A percentile compares a stretch with the other conserved stretches of the same genome.
Conservation (phyloP, 2,329 filamentous ascomycete genomes). For the Clarireedia hainanense region DNA sequence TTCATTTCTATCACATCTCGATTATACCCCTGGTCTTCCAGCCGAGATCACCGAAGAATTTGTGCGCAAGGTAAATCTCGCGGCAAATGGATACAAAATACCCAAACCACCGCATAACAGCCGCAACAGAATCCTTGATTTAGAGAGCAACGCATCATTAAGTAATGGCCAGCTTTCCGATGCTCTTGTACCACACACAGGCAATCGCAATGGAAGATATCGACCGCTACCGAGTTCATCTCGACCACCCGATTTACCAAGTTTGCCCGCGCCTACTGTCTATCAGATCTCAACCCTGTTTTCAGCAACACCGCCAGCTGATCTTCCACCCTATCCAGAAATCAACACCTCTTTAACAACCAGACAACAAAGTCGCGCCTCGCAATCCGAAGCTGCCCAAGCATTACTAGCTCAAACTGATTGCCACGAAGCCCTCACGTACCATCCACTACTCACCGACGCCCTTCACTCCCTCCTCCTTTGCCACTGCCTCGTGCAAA, state of each 20-base stretch:
- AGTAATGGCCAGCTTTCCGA: conserved; percentile 30
- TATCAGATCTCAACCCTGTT: conserved; percentile 61
- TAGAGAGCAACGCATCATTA: conserved; percentile 27
- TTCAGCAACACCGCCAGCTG: conserved; percentile 54
- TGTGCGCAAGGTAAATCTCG: conserved; percentile 48
- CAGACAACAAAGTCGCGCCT: conserved; percentile 26
- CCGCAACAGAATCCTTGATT: conserved; percentile 18
- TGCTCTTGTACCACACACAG: conserved; percentile 37
- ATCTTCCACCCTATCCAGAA: conserved; percentile 60
- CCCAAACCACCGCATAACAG: conserved; percentile 24
- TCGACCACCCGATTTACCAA: conserved; percentile 31
- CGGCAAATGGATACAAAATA: conserved; percentile 40
- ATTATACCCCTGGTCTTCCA: conserved; percentile 58
- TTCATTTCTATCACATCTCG: conserved; percentile 63
- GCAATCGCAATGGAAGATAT: conserved; percentile 25
- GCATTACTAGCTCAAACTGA: conserved; percentile 34
- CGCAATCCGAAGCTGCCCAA: conserved; percentile 26
- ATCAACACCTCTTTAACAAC: conserved; percentile 29
- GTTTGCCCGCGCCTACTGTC: conserved; percentile 39
- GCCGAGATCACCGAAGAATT: conserved; percentile 37
- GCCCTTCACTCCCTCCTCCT: conserved; percentile 72
- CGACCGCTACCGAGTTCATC: conserved; percentile 25
- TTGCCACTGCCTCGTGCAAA: conserved; percentile 72
- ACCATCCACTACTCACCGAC: conserved; percentile 73
- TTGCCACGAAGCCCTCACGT: conserved; percentile 61